A percentile compares a stretch with the other conserved stretches of the same genome.
Evolutionary conservation across 768 basidiomycete genomes (phyloP).

Genomic region (Lenzites betulinus): DNA sequence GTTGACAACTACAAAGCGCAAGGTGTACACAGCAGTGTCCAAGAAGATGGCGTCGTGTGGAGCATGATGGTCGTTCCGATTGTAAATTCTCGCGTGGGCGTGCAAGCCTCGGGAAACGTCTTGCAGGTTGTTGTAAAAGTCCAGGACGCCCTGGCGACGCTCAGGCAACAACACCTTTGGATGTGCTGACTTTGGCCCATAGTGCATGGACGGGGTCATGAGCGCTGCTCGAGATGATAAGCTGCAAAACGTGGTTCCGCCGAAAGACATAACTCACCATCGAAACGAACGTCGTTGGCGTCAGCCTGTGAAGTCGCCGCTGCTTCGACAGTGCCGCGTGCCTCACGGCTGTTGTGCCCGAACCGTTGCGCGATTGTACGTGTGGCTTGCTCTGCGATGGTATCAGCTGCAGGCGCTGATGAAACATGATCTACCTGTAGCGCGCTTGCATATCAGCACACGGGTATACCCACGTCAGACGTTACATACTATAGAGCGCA

Average conservation of each 20-base stretch:
- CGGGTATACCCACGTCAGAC: neutral
- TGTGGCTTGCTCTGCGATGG: neutral
- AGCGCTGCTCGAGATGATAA: neutral
- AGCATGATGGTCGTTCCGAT: neutral
- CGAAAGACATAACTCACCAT: neutral
- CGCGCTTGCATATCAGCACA: neutral
- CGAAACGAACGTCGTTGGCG: neutral
- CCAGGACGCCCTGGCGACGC: neutral
- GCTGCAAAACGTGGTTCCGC: neutral
- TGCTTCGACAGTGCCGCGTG: neutral
- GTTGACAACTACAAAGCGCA: neutral
- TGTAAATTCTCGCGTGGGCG: neutral
- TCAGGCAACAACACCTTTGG: neutral
- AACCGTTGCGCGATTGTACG: neutral
- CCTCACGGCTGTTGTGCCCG: neutral
- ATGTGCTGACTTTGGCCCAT: neutral
- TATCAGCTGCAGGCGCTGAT: neutral
- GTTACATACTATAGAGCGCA: slow-evolving; percentile 20
- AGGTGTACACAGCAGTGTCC: neutral
- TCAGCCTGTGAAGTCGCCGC: neutral
- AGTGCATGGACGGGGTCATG: neutral
- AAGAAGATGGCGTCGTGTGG: neutral
- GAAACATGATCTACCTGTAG: neutral
- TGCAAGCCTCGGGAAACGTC: neutral
- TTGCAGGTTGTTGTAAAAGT: neutral